Conservation (phyloP, 257 asterid species). For the Anisodus tanguticus region DNA sequence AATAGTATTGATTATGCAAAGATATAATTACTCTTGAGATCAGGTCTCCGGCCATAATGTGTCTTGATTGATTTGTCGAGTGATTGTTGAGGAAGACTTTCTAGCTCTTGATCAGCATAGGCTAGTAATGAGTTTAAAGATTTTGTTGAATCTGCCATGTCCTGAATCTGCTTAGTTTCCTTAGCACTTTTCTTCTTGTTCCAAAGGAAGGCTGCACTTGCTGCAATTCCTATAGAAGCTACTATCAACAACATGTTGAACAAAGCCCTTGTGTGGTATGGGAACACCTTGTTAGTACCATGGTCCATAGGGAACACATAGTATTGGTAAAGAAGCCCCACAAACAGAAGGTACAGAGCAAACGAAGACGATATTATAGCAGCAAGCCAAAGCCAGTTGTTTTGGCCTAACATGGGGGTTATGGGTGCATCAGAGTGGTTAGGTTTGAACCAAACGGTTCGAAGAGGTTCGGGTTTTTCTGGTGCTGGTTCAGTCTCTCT, state of each 20-base stretch:
- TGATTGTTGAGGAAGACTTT: conserved; percentile 74
- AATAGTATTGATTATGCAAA: not conserved
- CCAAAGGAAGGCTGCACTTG: conserved; percentile 76
- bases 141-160: conserved; percentile 48
- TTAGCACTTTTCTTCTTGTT: conserved; percentile 70
- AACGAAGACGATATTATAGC: conserved; percentile 84
- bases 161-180: conserved; percentile 62
- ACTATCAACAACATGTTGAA: conserved; percentile 65
- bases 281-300: conserved; percentile 57
- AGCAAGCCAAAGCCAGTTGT: conserved; percentile 88
- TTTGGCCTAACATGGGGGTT: conserved; percentile 68
- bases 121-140: conserved; percentile 36
- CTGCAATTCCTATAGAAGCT: conserved; percentile 56
- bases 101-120: conserved; percentile 60
- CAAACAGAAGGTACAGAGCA: conserved; percentile 59
- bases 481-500: conserved; percentile 57
- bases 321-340: conserved; percentile 68
- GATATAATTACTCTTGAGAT: conserved; percentile 66
- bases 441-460: conserved; percentile 66
- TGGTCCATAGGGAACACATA: conserved; percentile 79
- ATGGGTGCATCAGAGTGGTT: conserved; percentile 62
- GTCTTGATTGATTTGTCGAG: conserved; percentile 56
- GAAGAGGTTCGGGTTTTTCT: conserved; percentile 45
- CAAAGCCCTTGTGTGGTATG: conserved; percentile 67
- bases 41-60: conserved; percentile 81